Evolutionary conservation across 208 protist genomes (phyloP).

Genomic region (Borovskyia barvae): DNA sequence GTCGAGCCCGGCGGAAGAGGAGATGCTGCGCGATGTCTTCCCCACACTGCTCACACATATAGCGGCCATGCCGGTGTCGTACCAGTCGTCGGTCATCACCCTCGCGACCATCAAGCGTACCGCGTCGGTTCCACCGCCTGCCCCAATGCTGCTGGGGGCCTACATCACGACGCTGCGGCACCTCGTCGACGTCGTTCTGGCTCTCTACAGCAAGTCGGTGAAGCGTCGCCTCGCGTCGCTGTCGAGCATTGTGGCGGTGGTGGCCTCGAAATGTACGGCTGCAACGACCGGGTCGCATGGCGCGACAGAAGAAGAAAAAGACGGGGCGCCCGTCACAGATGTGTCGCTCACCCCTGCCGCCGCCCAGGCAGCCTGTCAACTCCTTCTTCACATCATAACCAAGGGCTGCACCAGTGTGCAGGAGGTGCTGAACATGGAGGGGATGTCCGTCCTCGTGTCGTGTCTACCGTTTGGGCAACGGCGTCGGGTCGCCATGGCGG

Average conservation of each 20-base stretch:
- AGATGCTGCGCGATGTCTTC: slow-evolving; percentile 40
- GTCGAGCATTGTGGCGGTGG: slow-evolving; percentile 31
- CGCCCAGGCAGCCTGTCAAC: slow-evolving; percentile 27
- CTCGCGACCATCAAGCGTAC: slow-evolving; percentile 33
- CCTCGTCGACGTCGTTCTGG: slow-evolving; percentile 10
- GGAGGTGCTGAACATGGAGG: slow-evolving; percentile 68
- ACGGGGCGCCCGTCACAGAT: not conserved
- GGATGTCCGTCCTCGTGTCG: slow-evolving; percentile 47
- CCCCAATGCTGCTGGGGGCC: slow-evolving; percentile 32
- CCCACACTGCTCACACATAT: slow-evolving; percentile 45
- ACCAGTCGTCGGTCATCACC: slow-evolving; percentile 11
- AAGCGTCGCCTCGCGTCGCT: slow-evolving; percentile 25
- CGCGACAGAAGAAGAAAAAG: not conserved
- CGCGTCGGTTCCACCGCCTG: slow-evolving; percentile 21
- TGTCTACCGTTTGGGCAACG: slow-evolving; percentile 63
- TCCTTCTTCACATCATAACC: slow-evolving; percentile 28
- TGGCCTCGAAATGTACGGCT: slow-evolving; percentile 29
- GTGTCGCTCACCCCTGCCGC: slow-evolving; percentile 20
- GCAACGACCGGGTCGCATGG: not conserved
- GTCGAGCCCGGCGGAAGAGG: slow-evolving; percentile 34
- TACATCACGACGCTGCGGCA: slow-evolving; percentile 49
- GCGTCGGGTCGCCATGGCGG: slow-evolving; percentile 47
- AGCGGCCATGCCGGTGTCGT: slow-evolving; percentile 31
- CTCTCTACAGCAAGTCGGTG: slow-evolving; percentile 21
- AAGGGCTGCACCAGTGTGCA: slow-evolving; percentile 25